phyloP scores from a whole-genome alignment of 140 eudicot species.

The Eryngium alpinum region DNA sequence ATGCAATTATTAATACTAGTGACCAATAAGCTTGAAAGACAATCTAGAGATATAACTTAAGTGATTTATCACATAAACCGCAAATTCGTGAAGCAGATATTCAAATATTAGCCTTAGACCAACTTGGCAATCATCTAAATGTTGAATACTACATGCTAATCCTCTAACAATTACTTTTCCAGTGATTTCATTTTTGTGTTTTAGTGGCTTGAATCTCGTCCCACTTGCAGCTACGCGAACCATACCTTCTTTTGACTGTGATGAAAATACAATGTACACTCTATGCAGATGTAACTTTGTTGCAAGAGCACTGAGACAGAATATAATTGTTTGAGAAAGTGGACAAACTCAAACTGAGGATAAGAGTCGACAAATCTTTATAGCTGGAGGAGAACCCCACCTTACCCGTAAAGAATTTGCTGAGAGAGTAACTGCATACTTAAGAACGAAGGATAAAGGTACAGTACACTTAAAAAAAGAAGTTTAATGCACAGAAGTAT shows the following conservation, averaged over 20 bases:
- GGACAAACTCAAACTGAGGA: background rate
- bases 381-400: background rate
- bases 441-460: background rate
- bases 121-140: conserved; percentile 55
- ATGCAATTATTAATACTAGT: background rate
- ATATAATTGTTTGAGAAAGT: background rate
- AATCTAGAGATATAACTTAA: background rate
- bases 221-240: conserved; percentile 60
- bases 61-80: background rate
- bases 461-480: background rate
- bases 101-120: background rate
- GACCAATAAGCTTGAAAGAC: background rate
- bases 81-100: background rate
- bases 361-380: background rate
- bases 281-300: conserved; percentile 5
- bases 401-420: background rate
- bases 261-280: background rate
- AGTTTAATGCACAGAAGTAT: background rate
- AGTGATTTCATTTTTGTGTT: conserved; percentile 48
- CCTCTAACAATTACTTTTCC: conserved; percentile 49
- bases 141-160: conserved; percentile 55
- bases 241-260: conserved; percentile 42
- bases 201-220: conserved; percentile 49
- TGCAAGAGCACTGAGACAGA: background rate
- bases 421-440: background rate